Conservation (phyloP, 2,329 filamentous ascomycete species). For the Ophiostoma tasmaniense region DNA sequence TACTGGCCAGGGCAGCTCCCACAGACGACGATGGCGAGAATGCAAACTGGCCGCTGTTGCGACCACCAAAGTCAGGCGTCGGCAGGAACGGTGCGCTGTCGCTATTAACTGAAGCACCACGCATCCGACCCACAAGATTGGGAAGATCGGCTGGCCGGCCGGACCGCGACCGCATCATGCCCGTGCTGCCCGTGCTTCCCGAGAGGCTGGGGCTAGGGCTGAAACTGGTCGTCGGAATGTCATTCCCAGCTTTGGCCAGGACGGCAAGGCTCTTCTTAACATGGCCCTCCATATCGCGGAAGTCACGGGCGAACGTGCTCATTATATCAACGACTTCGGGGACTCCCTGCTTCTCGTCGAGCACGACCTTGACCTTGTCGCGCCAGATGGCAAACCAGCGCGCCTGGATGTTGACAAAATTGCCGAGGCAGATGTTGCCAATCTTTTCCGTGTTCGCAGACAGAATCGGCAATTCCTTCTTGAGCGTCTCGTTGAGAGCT, state of each 20-base stretch:
- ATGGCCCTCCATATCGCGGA: conserved; percentile 64
- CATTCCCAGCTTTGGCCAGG: conserved; percentile 64
- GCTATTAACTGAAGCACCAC: conserved; percentile 53
- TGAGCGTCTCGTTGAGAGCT: conserved; percentile 84
- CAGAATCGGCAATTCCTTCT: conserved; percentile 81
- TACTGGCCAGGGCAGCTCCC: background rate
- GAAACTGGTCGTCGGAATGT: conserved; percentile 30
- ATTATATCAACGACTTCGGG: conserved; percentile 66
- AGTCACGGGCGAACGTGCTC: conserved; percentile 69
- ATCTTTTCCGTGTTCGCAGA: conserved; percentile 74
- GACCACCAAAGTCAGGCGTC: conserved; percentile 56
- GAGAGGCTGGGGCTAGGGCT: conserved; percentile 10
- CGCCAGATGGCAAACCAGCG: conserved; percentile 78
- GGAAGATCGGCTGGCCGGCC: conserved; percentile 39
- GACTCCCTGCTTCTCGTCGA: conserved; percentile 54
- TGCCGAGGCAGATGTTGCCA: conserved; percentile 72
- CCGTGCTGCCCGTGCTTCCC: background rate
- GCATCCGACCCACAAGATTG: conserved; percentile 30
- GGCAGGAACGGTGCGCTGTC: conserved; percentile 56
- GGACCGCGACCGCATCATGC: conserved; percentile 39
- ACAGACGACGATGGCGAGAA: conserved; percentile 39
- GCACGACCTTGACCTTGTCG: conserved; percentile 67
- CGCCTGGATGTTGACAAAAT: conserved; percentile 76
- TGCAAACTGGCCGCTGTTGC: conserved; percentile 58
- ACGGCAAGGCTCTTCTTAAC: conserved; percentile 60